Evolutionary conservation across 805 yeast genomes (phyloP).

Genomic region (Metschnikowia corniflorae): DNA sequence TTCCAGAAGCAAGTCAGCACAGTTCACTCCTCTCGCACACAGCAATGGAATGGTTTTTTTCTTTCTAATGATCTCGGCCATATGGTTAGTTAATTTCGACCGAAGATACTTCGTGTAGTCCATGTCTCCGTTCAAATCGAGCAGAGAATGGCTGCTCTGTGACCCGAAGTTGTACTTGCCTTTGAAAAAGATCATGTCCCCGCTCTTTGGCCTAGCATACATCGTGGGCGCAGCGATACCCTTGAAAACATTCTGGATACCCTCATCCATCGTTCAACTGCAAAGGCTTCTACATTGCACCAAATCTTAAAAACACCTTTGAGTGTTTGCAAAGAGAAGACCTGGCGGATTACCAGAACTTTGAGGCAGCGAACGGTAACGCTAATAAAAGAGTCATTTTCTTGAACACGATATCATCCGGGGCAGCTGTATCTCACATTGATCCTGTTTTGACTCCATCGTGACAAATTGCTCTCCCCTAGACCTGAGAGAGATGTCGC

Average conservation of each 20-base stretch:
- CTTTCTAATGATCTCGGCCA: not conserved
- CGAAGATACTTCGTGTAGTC: not conserved
- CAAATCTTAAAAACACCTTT: not conserved
- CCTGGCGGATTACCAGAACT: too few species aligned
- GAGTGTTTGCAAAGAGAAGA: too few species aligned
- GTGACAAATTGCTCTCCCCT: too few species aligned
- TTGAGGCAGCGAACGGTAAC: too few species aligned
- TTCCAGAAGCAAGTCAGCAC: not conserved
- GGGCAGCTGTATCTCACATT: too few species aligned
- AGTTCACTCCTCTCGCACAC: not conserved
- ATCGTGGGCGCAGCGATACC: not conserved
- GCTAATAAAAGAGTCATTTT: too few species aligned
- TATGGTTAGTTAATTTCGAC: not conserved
- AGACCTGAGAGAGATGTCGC: too few species aligned
- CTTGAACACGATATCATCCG: too few species aligned
- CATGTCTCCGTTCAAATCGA: not conserved
- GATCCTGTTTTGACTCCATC: too few species aligned
- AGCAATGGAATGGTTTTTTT: not conserved
- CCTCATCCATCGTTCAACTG: not conserved
- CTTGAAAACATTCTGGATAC: not conserved
- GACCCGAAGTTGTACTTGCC: not conserved
- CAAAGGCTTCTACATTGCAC: not conserved
- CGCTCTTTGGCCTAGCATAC: not conserved
- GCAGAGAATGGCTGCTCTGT: not conserved
- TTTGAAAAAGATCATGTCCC: not conserved